Evolutionary conservation across 2,329 filamentous ascomycete genomes (phyloP).

Genomic region (Epichloe hybrida): DNA sequence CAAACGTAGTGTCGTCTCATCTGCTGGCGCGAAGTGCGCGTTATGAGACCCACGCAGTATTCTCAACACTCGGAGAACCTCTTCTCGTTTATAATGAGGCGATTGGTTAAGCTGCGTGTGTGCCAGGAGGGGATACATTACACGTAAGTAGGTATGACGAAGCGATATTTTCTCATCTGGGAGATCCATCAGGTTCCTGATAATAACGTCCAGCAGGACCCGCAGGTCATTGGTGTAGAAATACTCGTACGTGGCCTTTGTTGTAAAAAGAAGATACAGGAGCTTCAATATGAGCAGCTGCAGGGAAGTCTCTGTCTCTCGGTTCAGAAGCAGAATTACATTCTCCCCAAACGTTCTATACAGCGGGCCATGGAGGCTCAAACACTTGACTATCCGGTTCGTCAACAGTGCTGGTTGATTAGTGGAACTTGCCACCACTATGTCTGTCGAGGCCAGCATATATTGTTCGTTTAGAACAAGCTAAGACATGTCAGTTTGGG

Average conservation of each 20-base stretch:
- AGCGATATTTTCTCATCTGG: constrained; percentile 68
- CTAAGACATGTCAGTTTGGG: constrained; percentile 29
- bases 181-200: constrained; percentile 90
- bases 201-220: constrained; percentile 87
- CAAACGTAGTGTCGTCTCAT: constrained; percentile 66
- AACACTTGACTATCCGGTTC: constrained; percentile 84
- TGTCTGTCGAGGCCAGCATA: constrained; percentile 61
- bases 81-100: constrained; percentile 82
- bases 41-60: constrained; percentile 53
- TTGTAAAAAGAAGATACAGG: constrained; percentile 90
- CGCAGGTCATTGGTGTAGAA: constrained; percentile 97
- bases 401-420: constrained; percentile 48
- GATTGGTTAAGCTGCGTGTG: constrained; percentile 82
- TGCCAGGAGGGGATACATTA: constrained; percentile 77
- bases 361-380: constrained; percentile 64
- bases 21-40: constrained; percentile 65
- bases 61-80: constrained; percentile 62
- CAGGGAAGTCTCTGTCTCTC: constrained; percentile 85
- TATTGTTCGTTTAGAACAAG: constrained; percentile 97
- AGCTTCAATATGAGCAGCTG: constrained; percentile 95
- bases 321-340: constrained; percentile 85
- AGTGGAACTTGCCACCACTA: constrained; percentile 23
- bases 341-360: constrained; percentile 98
- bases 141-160: constrained; percentile 86
- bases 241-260: constrained; percentile 82